Conservation (phyloP, 495 filamentous ascomycete genomes). For the Astrothelium macrocarpum region DNA sequence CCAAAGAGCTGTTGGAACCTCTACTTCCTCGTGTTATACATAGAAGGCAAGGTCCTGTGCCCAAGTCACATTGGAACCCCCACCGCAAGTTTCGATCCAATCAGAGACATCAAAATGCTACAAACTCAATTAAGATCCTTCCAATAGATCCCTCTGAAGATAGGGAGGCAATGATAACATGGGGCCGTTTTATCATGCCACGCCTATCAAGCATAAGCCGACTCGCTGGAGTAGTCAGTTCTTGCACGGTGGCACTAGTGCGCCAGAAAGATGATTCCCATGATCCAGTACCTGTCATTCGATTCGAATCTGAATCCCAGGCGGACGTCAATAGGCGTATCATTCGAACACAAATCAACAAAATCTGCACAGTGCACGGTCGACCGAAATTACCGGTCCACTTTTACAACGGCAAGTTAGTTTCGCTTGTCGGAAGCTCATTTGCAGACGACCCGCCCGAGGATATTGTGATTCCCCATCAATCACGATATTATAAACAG, state of each 20-base stretch:
- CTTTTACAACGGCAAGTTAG: not conserved
- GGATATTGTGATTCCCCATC: not conserved
- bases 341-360: not conserved
- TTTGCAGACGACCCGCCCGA: not conserved
- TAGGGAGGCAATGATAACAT: not conserved
- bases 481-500: not conserved
- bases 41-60: not conserved
- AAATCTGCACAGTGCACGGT: not conserved
- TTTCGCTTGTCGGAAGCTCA: not conserved
- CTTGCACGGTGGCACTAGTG: not conserved
- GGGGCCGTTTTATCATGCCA: not conserved
- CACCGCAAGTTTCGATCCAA: not conserved
- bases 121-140: not conserved
- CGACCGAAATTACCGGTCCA: not conserved
- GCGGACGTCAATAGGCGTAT: not conserved
- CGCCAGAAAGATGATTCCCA: not conserved
- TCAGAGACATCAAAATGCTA: not conserved
- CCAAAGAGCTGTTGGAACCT: not conserved
- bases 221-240: not conserved
- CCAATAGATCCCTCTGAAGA: not conserved
- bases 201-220: not conserved
- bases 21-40: not conserved
- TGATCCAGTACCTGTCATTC: not conserved
- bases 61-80: not conserved
- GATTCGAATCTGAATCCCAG: not conserved